Base-by-base conservation (phyloP, 2,329 filamentous ascomycete species). In the Ascochyta pisi region DNA sequence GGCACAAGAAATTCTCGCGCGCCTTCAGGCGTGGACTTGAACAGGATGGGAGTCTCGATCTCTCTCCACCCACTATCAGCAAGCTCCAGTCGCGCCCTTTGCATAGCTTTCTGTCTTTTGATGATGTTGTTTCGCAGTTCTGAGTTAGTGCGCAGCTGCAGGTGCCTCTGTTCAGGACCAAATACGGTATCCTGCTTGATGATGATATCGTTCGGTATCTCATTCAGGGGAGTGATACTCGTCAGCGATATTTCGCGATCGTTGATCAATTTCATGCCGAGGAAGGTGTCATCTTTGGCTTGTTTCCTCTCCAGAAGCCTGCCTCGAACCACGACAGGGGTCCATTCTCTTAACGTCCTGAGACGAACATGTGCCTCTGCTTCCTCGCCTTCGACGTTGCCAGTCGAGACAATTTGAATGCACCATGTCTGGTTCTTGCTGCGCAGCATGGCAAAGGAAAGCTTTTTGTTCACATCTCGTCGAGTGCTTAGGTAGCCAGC, bases 21-120 rank as follows among this genome's bases (percentile, higher is more conserved):
- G 0, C 95, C 95, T 78, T 99, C 95, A 0, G 95, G 92, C 0
- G 95, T 99, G 0, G 95, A 97, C 75, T 98, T 99, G 84, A 99
- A 99, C 0, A 99, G 83, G 4, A 97, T 79, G 0, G 95, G 95
- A 0, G 95, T 99, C 73, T 99, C 95, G 29, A 98, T 84, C 64
- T 98, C 90, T 12, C 84, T 80, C 67, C 93, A 94, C 24, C 82
- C 80, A 5, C 80, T 73, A 15, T 66, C 61, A 23, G 82, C 79
- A 29, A 92, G 78, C 51, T 83, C 81, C 8, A 81, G 69, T 41
- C 83, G 81, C 60, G 81, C 86, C 29, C 81, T 76, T 54, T 81
- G 81, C 4, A 79, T 81, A 4, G 89, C 81, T 62, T 81, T 79
- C 23, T 86, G 82, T n/a, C 96, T 86, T 61, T 94, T 88, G 1